phyloP scores from a whole-genome alignment of 2,329 filamentous ascomycete species.

The Xylaria arbuscula region DNA sequence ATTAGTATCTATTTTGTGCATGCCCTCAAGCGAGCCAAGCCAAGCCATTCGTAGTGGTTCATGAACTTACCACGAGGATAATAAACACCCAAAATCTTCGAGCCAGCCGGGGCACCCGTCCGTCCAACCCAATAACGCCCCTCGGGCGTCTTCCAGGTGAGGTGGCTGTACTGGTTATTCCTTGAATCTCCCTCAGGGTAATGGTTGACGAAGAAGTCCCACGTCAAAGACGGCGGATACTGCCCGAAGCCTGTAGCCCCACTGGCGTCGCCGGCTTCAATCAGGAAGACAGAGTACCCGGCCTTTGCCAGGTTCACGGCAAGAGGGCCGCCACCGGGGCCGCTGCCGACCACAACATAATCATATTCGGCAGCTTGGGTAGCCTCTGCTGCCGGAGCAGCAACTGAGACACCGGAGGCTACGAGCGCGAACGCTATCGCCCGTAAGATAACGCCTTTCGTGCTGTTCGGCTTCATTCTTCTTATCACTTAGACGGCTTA shows the following conservation, averaged over 20 bases:
- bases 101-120: constrained; percentile 41
- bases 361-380: constrained; percentile 33
- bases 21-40: background rate
- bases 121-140: constrained; percentile 35
- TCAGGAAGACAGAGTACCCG: constrained; percentile 62
- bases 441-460: constrained; percentile 14
- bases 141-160: constrained; percentile 39
- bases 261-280: constrained; percentile 64
- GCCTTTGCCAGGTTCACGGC: constrained; percentile 63
- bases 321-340: constrained; percentile 62
- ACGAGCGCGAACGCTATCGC: constrained; percentile 20
- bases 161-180: constrained; percentile 51
- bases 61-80: constrained; percentile 44
- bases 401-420: background rate
- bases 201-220: constrained; percentile 67
- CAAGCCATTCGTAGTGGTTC: background rate
- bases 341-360: constrained; percentile 59
- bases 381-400: constrained; percentile 21
- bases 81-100: constrained; percentile 44
- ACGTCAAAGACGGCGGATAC: constrained; percentile 54
- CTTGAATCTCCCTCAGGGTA: constrained; percentile 61
- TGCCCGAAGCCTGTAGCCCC: constrained; percentile 54
- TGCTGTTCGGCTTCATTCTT: constrained; percentile 27
- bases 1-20: background rate
- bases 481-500: background rate